Evolutionary conservation across 306 rosid genomes (phyloP), one percentile per base, ranked within the genome.

Genomic region (Bauhinia variegata): DNA sequence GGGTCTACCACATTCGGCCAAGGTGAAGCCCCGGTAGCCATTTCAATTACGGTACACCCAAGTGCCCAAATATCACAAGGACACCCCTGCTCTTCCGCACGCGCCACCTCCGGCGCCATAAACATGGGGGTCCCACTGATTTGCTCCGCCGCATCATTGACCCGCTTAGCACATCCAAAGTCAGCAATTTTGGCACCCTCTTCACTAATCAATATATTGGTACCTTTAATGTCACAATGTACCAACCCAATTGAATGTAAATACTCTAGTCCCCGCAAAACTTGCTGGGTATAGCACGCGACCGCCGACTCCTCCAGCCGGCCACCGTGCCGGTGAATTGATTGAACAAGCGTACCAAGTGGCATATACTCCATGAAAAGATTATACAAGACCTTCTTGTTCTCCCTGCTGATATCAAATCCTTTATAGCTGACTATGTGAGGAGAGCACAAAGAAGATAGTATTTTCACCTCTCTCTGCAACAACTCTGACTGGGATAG

Each of bases 31-130:
- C 91, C 87, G 0, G 75, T 82, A 2, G 81, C 85, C 91, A 95
- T 85, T 79, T 95, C 99, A 32, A 95, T 80, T 23, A 95, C 16
- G 3, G 96, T 88, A 43, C 96, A 95, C 19, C 97, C 97, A 42
- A 95, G 88, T 55, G 95, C 83, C 99, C 99, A 95, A 7, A 95
- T 69, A 51, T 95, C 99, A 75, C 89, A 48, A 42, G 90, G 57
- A 55, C 57, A 79, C 17, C 86, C 84, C 79, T 95, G 99, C 31
- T 82, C 87, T 31, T 83, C 91, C 18, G 96, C 95, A 10, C 96
- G 95, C 58, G 86, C 95, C 69, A 71, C 95, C 84, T 95, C 99
- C 5, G 99, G 97, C 0, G 96, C 89, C 97, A 90, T 88, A 34
- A 81, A 95, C 88, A 85, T 72, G 11, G 99, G 99, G 2, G 99